Conservation (phyloP, 1,139 yeast genomes). For the Tardiomyces blankii region DNA sequence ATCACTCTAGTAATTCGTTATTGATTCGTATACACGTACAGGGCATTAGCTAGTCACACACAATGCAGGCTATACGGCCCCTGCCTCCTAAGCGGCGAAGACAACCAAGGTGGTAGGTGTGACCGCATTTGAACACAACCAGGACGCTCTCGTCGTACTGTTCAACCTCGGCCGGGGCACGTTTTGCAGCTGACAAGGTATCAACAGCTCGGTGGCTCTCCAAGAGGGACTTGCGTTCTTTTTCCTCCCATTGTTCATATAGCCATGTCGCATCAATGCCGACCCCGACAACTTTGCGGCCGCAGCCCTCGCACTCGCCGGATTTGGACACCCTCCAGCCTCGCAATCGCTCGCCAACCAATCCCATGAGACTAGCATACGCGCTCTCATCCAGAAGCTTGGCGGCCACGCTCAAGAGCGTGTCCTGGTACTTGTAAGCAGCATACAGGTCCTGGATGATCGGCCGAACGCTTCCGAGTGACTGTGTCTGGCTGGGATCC, state of each 20-base stretch:
- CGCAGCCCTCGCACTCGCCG: constrained; percentile 61
- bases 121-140: constrained; percentile 45
- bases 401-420: constrained; percentile 43
- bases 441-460: constrained; percentile 53
- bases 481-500: constrained; percentile 27
- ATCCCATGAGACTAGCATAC: constrained; percentile 32
- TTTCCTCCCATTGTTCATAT: constrained; percentile 22
- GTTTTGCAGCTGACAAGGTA: not conserved
- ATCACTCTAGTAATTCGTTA: no score
- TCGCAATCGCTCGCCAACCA: constrained; percentile 31
- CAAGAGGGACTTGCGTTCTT: constrained; percentile 2
- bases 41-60: constrained; percentile 4
- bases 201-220: constrained; percentile 14
- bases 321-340: constrained; percentile 52
- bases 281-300: constrained; percentile 53
- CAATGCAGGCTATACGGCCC: constrained; percentile 5
- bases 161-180: not conserved
- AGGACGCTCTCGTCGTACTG: constrained; percentile 15
- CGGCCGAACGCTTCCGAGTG: constrained; percentile 44
- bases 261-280: constrained; percentile 32
- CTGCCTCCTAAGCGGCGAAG: constrained; percentile 23
- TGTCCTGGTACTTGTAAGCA: constrained; percentile 54
- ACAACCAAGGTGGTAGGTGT: constrained; percentile 60
- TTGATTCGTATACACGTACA: no score
- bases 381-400: constrained; percentile 45